phyloP scores from a whole-genome alignment of 1,139 yeast genomes.

The Debaryomyces udenii region DNA sequence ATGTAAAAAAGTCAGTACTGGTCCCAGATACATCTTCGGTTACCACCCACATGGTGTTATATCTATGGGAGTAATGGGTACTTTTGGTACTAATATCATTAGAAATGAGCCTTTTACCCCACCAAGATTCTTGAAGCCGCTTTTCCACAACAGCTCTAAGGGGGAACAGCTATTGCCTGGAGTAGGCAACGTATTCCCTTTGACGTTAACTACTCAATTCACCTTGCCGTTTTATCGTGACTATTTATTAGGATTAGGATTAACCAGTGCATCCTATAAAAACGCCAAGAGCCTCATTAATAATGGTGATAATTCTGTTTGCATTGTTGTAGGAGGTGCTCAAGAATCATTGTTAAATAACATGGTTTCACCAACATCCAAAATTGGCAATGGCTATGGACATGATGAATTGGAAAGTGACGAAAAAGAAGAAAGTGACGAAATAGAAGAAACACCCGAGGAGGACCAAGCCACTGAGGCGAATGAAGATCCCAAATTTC shows the following conservation, averaged over 20 bases:
- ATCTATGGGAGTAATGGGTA: constrained; percentile 90
- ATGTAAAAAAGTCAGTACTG: constrained; percentile 46
- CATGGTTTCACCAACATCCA: constrained; percentile 38
- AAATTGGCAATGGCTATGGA: constrained; percentile 53
- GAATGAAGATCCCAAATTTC: too few relatives aligned
- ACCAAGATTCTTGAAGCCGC: constrained; percentile 52
- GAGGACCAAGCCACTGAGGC: constrained; percentile 9
- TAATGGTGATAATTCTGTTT: constrained; percentile 72
- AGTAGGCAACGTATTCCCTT: constrained; percentile 66
- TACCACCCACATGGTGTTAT: constrained; percentile 98
- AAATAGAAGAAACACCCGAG: constrained; percentile 6
- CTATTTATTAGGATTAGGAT: constrained; percentile 77
- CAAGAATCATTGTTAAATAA: constrained; percentile 73
- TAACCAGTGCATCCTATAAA: constrained; percentile 79
- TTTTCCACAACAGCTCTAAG: constrained; percentile 47
- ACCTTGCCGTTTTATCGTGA: constrained; percentile 88
- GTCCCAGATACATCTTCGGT: constrained; percentile 86
- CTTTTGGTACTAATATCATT: constrained; percentile 76
- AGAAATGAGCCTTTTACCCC: constrained; percentile 50
- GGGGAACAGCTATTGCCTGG: constrained; percentile 73
- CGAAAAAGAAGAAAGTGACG: constrained; percentile 16
- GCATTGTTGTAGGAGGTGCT: constrained; percentile 95
- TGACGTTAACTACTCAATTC: constrained; percentile 85
- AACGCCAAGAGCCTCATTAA: constrained; percentile 69
- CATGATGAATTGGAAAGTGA: constrained; percentile 37